A percentile compares a stretch with the other conserved stretches of the same genome.
Evolutionary conservation across 306 rosid species (phyloP).

Genomic region (Castanopsis chinensis): DNA sequence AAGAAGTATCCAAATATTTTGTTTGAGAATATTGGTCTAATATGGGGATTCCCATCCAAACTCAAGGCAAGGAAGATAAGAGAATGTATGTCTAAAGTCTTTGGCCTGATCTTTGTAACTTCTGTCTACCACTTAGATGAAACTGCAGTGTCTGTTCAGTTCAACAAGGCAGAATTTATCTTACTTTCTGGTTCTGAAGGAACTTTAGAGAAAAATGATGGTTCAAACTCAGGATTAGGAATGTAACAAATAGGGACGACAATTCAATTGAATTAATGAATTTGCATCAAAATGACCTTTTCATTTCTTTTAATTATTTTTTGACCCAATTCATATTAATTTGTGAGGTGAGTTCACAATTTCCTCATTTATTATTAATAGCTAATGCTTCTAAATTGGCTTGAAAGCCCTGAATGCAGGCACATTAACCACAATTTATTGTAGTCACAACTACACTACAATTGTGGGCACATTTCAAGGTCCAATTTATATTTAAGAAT

Average conservation of each 20-base stretch:
- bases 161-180: slow-evolving; percentile 54
- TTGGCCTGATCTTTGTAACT: slow-evolving; percentile 53
- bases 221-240: slow-evolving; percentile 36
- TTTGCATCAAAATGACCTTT: background rate
- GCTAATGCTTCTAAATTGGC: background rate
- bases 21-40: slow-evolving; percentile 64
- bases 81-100: slow-evolving; percentile 58
- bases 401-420: background rate
- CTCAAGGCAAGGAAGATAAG: slow-evolving; percentile 62
- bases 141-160: slow-evolving; percentile 70
- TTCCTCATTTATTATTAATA: no score
- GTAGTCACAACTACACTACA: no score
- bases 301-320: background rate
- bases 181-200: slow-evolving; percentile 66
- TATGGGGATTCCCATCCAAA: slow-evolving; percentile 74
- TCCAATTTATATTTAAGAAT: no score
- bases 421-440: no score
- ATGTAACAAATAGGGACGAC: background rate
- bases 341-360: no score
- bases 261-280: background rate
- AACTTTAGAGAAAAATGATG: slow-evolving; percentile 55
- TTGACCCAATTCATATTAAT: background rate
- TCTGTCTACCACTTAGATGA: slow-evolving; percentile 71
- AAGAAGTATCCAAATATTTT: slow-evolving; percentile 39
- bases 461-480: no score